Evolutionary conservation across 192 early-diverging fungal species (phyloP).

Genomic region (Coemansia sp.): DNA sequence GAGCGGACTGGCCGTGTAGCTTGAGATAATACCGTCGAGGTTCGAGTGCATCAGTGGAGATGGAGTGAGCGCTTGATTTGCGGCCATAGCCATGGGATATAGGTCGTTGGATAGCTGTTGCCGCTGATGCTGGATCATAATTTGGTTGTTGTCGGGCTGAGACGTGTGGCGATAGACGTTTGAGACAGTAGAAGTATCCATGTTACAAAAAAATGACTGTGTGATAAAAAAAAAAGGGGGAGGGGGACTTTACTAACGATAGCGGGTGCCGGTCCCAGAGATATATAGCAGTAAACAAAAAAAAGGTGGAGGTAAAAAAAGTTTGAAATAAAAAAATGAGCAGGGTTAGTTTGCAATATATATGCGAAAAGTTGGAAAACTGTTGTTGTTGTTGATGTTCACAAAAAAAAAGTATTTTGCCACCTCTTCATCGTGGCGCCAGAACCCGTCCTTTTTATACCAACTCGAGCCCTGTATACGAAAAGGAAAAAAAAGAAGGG

Average conservation of each 20-base stretch:
- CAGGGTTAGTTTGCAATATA: not conserved
- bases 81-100: not conserved
- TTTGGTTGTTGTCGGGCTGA: not conserved
- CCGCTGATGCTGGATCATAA: not conserved
- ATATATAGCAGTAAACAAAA: not conserved
- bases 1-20: conserved; percentile 6
- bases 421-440: not conserved
- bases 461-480: not conserved
- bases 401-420: not conserved
- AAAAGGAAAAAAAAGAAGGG: not conserved
- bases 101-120: not conserved
- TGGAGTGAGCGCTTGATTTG: not conserved
- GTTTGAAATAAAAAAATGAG: not conserved
- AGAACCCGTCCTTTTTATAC: not conserved
- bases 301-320: not conserved
- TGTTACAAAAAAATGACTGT: not conserved
- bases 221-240: not conserved
- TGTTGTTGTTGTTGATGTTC: not conserved
- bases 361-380: not conserved
- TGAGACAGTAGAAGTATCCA: not conserved
- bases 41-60: not conserved
- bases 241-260: not conserved
- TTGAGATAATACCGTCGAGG: not conserved
- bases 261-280: too few species aligned
- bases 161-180: not conserved